phyloP scores from a whole-genome alignment of 2,329 filamentous ascomycete species.

The Cladosporium halotolerans region DNA sequence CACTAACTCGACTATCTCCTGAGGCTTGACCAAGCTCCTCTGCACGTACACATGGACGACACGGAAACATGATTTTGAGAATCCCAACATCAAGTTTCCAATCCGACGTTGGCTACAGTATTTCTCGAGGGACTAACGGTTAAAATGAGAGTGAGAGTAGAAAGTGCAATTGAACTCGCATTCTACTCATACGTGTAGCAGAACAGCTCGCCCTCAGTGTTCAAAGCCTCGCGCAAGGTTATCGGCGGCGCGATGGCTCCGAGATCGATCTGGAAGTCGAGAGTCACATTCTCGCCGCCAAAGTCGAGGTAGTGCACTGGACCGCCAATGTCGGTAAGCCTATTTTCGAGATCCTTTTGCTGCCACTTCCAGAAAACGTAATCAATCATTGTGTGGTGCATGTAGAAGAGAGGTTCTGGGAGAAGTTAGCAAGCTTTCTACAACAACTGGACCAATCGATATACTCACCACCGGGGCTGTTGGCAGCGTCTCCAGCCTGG shows the following conservation, averaged over 20 bases:
- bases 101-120: too few relatives aligned
- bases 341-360: conserved; percentile 13
- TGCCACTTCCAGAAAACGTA: conserved; percentile 23
- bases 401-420: conserved; percentile 23
- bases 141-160: too few relatives aligned
- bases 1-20: too few relatives aligned
- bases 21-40: too few relatives aligned
- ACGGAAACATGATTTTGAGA: too few relatives aligned
- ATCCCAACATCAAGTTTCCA: too few relatives aligned
- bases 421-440: neutral
- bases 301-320: neutral
- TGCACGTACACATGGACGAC: too few relatives aligned
- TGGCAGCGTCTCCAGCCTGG: conserved; percentile 18
- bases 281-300: neutral
- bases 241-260: conserved; percentile 15
- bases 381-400: conserved; percentile 25
- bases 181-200: conserved; percentile 20
- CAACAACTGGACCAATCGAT: too few relatives aligned
- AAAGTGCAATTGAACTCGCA: too few relatives aligned
- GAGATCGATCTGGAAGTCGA: conserved; percentile 17
- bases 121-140: too few relatives aligned
- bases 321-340: conserved; percentile 13
- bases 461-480: conserved; percentile 17
- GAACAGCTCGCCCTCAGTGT: conserved; percentile 16
- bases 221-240: conserved; percentile 19